Percentiles rank a stretch among this genome's conserved stretches.
phyloP scores from a whole-genome alignment of 164 flowering plant species.

The Protea cynaroides region DNA sequence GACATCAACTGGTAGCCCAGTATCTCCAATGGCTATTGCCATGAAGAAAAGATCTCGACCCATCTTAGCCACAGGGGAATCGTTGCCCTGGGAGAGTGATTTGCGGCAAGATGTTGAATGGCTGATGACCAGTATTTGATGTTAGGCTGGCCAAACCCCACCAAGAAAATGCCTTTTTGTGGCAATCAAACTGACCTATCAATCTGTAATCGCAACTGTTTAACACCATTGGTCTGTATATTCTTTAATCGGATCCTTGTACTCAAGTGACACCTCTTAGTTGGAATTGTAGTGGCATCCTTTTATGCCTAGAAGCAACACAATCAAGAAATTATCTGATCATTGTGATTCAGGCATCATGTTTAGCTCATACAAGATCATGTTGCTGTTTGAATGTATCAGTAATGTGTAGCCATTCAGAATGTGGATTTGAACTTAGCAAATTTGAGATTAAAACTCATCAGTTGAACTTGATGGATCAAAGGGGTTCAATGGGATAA shows the following conservation, averaged over 20 bases:
- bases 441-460: no score
- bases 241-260: conserved; percentile 8
- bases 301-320: background rate
- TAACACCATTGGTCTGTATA: conserved; percentile 15
- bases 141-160: conserved; percentile 6
- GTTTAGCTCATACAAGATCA: no score
- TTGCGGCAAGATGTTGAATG: conserved; percentile 50
- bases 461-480: no score
- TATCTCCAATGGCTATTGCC: conserved; percentile 38
- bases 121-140: conserved; percentile 49
- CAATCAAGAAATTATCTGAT: no score
- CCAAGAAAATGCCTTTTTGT: background rate
- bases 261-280: background rate
- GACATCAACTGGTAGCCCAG: conserved; percentile 57
- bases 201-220: background rate
- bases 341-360: no score
- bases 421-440: no score
- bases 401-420: no score
- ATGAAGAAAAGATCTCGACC: conserved; percentile 69
- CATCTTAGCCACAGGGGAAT: conserved; percentile 37
- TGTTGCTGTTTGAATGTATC: no score
- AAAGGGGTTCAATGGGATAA: no score
- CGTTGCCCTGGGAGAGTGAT: conserved; percentile 38
- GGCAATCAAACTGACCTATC: background rate
- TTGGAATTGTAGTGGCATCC: background rate